Percentiles rank a stretch among this genome's conserved stretches.
Evolutionary conservation across 2,329 filamentous ascomycete species (phyloP).

Genomic region (Aureobasidium sp.): DNA sequence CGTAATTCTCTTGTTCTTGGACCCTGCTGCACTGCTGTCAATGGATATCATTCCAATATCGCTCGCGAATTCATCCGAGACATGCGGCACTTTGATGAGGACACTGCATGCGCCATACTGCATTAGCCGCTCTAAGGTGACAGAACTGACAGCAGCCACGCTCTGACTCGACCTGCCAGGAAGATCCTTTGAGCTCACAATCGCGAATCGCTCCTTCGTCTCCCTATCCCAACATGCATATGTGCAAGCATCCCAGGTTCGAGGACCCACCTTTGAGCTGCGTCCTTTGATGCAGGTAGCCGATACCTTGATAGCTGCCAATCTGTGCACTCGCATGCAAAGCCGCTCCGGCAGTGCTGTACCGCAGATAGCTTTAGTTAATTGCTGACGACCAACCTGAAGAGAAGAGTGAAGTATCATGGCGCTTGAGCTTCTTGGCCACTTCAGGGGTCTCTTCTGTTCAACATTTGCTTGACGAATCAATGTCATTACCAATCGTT

Average conservation of each 20-base stretch:
- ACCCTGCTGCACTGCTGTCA: background rate
- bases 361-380: background rate
- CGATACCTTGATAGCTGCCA: conserved; percentile 5
- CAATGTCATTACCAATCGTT: background rate
- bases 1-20: background rate
- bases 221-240: conserved; percentile 4
- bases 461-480: background rate
- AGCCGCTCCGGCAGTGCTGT: background rate
- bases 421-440: background rate
- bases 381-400: background rate
- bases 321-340: background rate
- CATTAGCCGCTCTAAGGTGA: background rate
- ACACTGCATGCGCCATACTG: conserved; percentile 2
- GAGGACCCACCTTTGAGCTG: background rate
- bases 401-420: background rate
- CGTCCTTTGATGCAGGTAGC: conserved; percentile 7
- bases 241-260: conserved; percentile 8
- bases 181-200: background rate
- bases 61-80: background rate
- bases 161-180: background rate
- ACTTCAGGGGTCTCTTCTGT: background rate
- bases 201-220: conserved; percentile 1
- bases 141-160: conserved; percentile 8
- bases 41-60: background rate
- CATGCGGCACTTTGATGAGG: background rate